Conservation (phyloP, 345 rosid genomes). For the Dipteronia dyeriana region DNA sequence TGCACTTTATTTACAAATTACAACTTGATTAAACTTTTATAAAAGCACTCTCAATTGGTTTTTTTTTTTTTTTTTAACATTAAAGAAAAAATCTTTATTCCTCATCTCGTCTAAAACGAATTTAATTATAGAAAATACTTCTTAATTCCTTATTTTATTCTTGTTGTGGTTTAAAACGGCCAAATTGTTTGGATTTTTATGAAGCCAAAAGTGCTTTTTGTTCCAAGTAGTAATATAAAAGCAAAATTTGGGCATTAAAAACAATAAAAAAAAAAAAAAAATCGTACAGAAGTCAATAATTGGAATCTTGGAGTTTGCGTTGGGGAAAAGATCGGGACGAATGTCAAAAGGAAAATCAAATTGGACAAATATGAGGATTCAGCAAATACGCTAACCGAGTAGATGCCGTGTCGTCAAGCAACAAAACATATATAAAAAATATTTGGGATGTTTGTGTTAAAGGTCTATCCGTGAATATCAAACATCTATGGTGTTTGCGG, state of each 20-base stretch:
- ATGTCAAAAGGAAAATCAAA: neutral
- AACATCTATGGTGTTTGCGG: too few relatives aligned
- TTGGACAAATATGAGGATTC: constrained; percentile 2
- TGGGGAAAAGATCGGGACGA: neutral
- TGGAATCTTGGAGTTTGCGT: neutral
- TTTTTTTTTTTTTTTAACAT: too few relatives aligned
- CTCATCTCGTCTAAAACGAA: too few relatives aligned
- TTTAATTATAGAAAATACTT: neutral
- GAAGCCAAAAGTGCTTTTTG: neutral
- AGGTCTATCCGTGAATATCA: too few relatives aligned
- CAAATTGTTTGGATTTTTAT: neutral
- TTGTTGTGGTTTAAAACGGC: neutral
- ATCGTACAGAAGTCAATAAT: neutral
- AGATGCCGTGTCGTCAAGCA: neutral
- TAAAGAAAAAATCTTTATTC: neutral
- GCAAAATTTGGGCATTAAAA: neutral
- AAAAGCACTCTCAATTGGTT: neutral
- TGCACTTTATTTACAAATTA: neutral
- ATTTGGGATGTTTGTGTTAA: too few relatives aligned
- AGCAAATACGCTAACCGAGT: neutral
- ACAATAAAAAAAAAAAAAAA: too few relatives aligned
- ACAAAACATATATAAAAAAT: too few relatives aligned
- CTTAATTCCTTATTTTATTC: neutral
- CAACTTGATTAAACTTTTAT: neutral
- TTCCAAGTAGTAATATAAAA: neutral